A percentile compares a stretch with the other conserved stretches of the same genome.
Evolutionary conservation across 1,284 basidiomycete genomes (phyloP).

Genomic region (Irpex sp.): DNA sequence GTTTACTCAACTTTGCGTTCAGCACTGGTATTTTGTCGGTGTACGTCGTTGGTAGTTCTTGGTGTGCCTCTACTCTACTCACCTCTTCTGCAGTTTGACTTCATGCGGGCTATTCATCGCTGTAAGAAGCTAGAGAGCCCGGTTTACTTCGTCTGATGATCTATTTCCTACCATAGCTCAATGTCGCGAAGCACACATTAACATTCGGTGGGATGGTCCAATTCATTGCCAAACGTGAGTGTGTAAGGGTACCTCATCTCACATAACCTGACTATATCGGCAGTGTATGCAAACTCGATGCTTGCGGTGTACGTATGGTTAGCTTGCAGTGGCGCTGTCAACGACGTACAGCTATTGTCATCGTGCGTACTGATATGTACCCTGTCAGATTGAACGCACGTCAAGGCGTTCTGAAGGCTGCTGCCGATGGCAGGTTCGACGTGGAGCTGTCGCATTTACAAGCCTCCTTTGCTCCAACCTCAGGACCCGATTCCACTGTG

Average conservation of each 20-base stretch:
- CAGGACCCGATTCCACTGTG: background rate
- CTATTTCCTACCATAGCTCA: background rate
- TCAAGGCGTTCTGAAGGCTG: background rate
- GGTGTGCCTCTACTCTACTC: background rate
- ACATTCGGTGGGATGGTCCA: background rate
- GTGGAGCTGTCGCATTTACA: background rate
- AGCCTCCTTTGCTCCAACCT: background rate
- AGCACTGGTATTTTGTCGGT: background rate
- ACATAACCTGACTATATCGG: background rate
- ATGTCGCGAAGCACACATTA: background rate
- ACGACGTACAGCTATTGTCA: background rate
- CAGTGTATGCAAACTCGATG: conserved; percentile 1
- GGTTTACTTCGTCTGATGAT: background rate
- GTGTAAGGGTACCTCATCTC: background rate
- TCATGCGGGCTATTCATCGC: background rate
- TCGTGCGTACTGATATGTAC: background rate
- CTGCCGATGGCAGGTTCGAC: background rate
- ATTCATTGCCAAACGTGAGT: background rate
- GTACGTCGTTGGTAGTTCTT: background rate
- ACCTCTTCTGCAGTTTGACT: background rate
- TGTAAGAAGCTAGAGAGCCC: background rate
- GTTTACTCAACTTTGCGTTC: background rate
- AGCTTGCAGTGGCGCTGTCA: too few species aligned
- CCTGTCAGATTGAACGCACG: background rate
- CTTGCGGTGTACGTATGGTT: background rate